Conservation (phyloP, 1,284 basidiomycete species). For the Ustilago trichophora region DNA sequence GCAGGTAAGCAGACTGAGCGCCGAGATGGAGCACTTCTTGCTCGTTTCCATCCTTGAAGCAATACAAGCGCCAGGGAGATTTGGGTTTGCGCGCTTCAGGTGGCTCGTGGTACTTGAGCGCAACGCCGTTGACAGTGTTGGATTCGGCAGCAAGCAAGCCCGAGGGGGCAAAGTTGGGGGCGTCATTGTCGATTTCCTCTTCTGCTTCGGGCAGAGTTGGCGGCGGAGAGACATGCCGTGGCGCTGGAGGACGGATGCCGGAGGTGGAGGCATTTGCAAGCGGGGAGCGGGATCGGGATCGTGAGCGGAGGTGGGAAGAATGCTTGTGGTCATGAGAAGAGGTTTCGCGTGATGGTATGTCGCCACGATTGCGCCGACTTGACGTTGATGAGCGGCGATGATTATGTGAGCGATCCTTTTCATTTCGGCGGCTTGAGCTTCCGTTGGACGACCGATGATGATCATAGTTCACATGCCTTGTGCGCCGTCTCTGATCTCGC, state of each 20-base stretch:
- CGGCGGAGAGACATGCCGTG: too few relatives aligned
- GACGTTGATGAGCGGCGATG: neutral
- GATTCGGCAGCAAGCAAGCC: constrained; percentile 86
- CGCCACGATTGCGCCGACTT: constrained; percentile 1
- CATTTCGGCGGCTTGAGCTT: neutral
- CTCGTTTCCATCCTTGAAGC: constrained; percentile 94
- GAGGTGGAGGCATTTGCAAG: neutral
- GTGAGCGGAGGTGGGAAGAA: neutral
- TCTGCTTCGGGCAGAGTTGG: too few relatives aligned
- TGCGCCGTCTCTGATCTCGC: neutral
- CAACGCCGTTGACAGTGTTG: constrained; percentile 78
- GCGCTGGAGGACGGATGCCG: too few relatives aligned
- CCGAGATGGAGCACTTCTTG: constrained; percentile 67
- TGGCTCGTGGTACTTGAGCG: constrained; percentile 98
- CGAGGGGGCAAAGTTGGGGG: constrained; percentile 87
- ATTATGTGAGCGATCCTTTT: neutral
- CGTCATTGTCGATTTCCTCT: constrained; percentile 23
- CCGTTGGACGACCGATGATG: neutral
- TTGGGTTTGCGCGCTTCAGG: constrained; percentile 93
- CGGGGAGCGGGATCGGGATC: constrained; percentile 1
- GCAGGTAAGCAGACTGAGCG: constrained; percentile 89
- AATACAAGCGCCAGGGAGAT: constrained; percentile 91
- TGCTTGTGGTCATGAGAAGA: constrained; percentile 5
- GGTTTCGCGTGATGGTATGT: neutral
- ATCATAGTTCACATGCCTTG: constrained; percentile 3